Evolutionary conservation across 495 filamentous ascomycete genomes (phyloP), one percentile per base, ranked within the genome.

Genomic region (Penicillium nucicola): DNA sequence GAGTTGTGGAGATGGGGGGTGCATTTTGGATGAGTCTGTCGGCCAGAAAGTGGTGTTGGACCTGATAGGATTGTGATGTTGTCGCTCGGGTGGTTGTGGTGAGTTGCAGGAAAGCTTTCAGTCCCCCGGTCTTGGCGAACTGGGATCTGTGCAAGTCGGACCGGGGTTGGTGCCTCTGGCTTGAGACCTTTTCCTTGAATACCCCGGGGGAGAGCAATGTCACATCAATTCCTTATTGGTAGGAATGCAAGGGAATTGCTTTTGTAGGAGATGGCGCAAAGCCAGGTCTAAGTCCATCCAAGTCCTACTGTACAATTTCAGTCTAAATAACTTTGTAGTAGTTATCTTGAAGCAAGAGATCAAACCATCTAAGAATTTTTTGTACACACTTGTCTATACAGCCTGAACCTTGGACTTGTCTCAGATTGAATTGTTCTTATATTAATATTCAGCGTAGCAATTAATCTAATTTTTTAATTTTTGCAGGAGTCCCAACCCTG

Each of bases 1-100:
- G 22, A 77, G 68, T 44, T 75, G 73, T n/a, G 66, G 57, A 0
- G 73, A 75, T 52, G 73, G 73, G 9, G 69, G 55, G 33, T 71
- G 66, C 73, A 77, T 77, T 52, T 35, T 31, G 42, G 18, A 3
- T 34, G 42, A 35, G 19, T 45, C 22, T 23, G 15, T 62, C 7
- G 25, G 10, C 10, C 25, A 9, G 5, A 28, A 9, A 1, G 25
- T 30, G 17, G 19, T 30, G 19, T 31, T 35, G 12, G 14, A 33
- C 10, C 15, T 18, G 2, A 2, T 28, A 9, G 25, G 9, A 1
- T 18, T n/a, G 6, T 18, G 12, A 15, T 45, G 42, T 33, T n/a
- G 42, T 33, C 18, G 30, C 7, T 45, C 12, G 12, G 30, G 5
- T 34, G 18, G 42, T 20, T 4, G 12, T 20, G 2, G 38, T 28